Conservation (phyloP, 257 asterid species). For the Lavandula angustifolia region DNA sequence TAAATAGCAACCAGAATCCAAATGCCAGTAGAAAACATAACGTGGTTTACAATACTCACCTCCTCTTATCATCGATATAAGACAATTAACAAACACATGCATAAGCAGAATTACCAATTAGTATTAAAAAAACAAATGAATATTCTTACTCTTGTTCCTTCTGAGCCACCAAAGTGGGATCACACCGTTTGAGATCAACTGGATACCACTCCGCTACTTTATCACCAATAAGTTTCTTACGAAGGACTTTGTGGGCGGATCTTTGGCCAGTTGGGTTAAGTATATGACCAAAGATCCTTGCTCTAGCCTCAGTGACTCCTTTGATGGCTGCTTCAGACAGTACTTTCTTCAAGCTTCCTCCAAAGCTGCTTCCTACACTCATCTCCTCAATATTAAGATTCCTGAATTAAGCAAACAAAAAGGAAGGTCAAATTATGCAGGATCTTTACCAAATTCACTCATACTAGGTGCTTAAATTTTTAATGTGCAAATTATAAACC, state of each 20-base stretch:
- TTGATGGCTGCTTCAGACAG: conserved; percentile 67
- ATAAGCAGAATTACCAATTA: background rate
- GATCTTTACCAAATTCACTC: background rate
- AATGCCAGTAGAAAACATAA: conserved; percentile 4
- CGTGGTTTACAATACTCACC: background rate
- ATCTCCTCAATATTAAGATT: conserved; percentile 32
- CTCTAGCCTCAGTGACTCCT: conserved; percentile 85
- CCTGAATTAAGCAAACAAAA: conserved; percentile 8
- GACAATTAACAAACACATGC: background rate
- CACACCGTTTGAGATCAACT: conserved; percentile 64
- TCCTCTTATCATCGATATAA: conserved; percentile 19
- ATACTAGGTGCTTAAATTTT: background rate
- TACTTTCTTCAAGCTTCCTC: conserved; percentile 67
- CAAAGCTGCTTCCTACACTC: conserved; percentile 51
- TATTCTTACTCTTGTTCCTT: conserved; percentile 65
- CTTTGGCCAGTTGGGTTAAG: conserved; percentile 76
- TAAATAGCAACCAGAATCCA: background rate
- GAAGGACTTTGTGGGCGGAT: conserved; percentile 78
- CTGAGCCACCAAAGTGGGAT: conserved; percentile 66
- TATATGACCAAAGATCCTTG: conserved; percentile 83
- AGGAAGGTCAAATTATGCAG: conserved; percentile 15
- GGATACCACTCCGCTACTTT: conserved; percentile 88
- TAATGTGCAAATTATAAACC: conserved; percentile 22
- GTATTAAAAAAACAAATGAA: background rate
- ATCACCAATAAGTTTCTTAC: conserved; percentile 92